These are phyloP conservation scores for Bothriochloa decipiens DNA, from an alignment of 176 grass and related monocot genomes.

Conservation along the genomic window DNA sequence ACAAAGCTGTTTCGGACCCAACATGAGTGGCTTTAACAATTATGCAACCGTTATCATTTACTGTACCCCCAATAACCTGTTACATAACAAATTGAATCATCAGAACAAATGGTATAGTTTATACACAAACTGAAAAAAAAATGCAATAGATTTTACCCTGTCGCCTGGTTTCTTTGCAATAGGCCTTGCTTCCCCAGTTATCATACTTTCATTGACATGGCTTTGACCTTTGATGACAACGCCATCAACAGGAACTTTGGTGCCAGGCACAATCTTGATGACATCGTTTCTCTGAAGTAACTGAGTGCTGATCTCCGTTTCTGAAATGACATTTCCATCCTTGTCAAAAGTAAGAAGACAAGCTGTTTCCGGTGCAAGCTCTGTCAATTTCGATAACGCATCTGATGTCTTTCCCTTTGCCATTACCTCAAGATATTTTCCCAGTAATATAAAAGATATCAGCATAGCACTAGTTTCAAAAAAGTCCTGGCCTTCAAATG, in stretches of 20 bases:
- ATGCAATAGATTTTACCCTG: slow-evolving; percentile 53
- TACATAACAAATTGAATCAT: slow-evolving; percentile 34
- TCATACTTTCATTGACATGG: slow-evolving; percentile 99
- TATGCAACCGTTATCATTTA: slow-evolving; percentile 96
- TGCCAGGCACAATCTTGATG: slow-evolving; percentile 96
- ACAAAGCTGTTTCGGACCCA: slow-evolving; percentile 92
- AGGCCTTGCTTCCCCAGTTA: slow-evolving; percentile 93
- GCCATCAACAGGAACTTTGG: slow-evolving; percentile 96
- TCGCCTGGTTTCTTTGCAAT: slow-evolving; percentile 94
- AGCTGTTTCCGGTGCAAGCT: slow-evolving; percentile 96
- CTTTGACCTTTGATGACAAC: slow-evolving; percentile 90
- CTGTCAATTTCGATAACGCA: slow-evolving; percentile 86
- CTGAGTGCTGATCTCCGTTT: slow-evolving; percentile 87
- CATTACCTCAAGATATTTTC: slow-evolving; percentile 92
- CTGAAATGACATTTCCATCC: slow-evolving; percentile 80
- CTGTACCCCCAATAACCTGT: slow-evolving; percentile 96
- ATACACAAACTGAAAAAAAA: slow-evolving; percentile 21
- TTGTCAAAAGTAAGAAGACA: slow-evolving; percentile 71
- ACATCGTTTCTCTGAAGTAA: slow-evolving; percentile 98
- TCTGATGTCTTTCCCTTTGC: slow-evolving; percentile 98
- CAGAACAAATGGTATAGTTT: slow-evolving; percentile 16
- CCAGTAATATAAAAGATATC: slow-evolving; percentile 97
- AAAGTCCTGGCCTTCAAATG: slow-evolving; percentile 93
- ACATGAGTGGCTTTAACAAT: slow-evolving; percentile 95
- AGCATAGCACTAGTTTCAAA: slow-evolving; percentile 99